phyloP scores from a whole-genome alignment of 2,329 filamentous ascomycete species.

The Phaeoacremonium minimum region DNA sequence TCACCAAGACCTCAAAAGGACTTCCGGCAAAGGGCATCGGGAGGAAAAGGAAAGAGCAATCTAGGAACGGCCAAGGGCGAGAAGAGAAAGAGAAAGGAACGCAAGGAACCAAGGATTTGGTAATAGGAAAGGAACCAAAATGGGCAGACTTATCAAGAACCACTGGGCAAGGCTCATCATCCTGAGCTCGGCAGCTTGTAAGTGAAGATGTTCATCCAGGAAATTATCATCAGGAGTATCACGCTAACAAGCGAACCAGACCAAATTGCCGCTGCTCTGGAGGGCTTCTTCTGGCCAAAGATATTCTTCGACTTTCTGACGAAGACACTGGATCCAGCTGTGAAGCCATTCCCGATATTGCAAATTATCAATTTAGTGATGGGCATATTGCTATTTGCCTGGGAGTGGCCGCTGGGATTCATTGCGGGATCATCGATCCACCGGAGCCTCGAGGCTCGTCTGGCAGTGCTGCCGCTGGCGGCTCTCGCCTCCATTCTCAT shows the following conservation, averaged over 20 bases:
- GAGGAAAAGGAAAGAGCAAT: conserved; percentile 7
- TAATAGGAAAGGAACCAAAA: conserved; percentile 33
- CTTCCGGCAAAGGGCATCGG: conserved; percentile 2
- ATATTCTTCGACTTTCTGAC: conserved; percentile 98
- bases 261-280: conserved; percentile 77
- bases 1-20: conserved; percentile 10
- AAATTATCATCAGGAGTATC: not conserved
- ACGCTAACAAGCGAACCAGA: conserved; percentile 51
- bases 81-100: conserved; percentile 8
- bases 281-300: conserved; percentile 97
- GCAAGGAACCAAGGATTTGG: conserved; percentile 3
- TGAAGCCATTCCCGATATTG: conserved; percentile 82
- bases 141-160: conserved; percentile 99
- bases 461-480: conserved; percentile 77
- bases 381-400: conserved; percentile 72
- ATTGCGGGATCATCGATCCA: conserved; percentile 77
- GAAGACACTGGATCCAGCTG: conserved; percentile 78
- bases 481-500: conserved; percentile 71
- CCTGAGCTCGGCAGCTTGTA: conserved; percentile 77
- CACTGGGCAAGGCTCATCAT: conserved; percentile 96
- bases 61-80: conserved; percentile 14
- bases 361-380: conserved; percentile 87
- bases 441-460: conserved; percentile 79
- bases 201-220: conserved; percentile 18
- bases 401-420: conserved; percentile 84